These are phyloP conservation scores for Aureobasidium sp. DNA, from an alignment of 2,329 filamentous ascomycete species.

Conservation along the genomic window DNA sequence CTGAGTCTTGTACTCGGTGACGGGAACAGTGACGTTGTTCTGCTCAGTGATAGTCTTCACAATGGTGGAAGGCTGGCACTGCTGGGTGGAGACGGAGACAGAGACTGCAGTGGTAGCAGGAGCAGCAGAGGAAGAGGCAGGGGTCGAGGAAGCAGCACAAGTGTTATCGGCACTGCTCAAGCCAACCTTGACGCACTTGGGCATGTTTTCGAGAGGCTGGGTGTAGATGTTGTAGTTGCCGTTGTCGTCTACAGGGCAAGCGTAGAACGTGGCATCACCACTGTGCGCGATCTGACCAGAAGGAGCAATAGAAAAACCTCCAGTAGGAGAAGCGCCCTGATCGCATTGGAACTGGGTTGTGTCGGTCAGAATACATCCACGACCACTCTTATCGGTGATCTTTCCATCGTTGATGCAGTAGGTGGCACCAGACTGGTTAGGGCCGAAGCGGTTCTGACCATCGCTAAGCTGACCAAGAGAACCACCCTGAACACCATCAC, in stretches of 20 bases:
- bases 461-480: slow-evolving; percentile 51
- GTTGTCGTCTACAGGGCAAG: slow-evolving; percentile 48
- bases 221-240: slow-evolving; percentile 38
- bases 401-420: slow-evolving; percentile 48
- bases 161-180: slow-evolving; percentile 15
- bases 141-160: slow-evolving; percentile 12
- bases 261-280: slow-evolving; percentile 47
- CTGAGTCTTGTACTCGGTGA: neutral
- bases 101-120: neutral
- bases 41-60: neutral
- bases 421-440: slow-evolving; percentile 28
- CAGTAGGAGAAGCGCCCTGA: slow-evolving; percentile 33
- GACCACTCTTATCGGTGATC: slow-evolving; percentile 45
- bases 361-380: no score
- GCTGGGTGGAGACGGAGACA: neutral
- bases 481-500: slow-evolving; percentile 28
- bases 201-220: slow-evolving; percentile 15
- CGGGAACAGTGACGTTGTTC: slow-evolving; percentile 1
- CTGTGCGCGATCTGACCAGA: slow-evolving; percentile 46
- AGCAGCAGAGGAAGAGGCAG: neutral
- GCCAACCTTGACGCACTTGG: slow-evolving; percentile 6
- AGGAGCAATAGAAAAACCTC: slow-evolving; percentile 49
- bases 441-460: slow-evolving; percentile 52
- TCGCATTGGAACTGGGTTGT: slow-evolving; percentile 57
- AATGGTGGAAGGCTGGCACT: neutral